Evolutionary conservation across 768 basidiomycete genomes (phyloP).

Genomic region (Russula sp.): DNA sequence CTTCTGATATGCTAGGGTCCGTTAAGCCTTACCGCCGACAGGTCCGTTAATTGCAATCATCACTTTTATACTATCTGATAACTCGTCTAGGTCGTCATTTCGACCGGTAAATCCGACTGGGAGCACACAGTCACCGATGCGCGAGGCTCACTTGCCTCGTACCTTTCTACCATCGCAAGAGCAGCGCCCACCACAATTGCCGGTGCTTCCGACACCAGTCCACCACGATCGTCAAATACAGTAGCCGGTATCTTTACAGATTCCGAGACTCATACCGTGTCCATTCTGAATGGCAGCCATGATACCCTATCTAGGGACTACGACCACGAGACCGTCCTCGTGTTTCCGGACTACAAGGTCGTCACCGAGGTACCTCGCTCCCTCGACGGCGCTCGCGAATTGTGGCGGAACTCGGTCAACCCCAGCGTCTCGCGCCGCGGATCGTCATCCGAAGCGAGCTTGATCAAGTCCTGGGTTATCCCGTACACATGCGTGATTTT

Average conservation of each 20-base stretch:
- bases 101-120: constrained; percentile 90
- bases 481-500: constrained; percentile 90
- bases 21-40: constrained; percentile 81
- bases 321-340: constrained; percentile 69
- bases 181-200: constrained; percentile 9
- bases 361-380: constrained; percentile 66
- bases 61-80: constrained; percentile 13
- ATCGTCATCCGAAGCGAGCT: constrained; percentile 37
- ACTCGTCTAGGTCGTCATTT: constrained; percentile 64
- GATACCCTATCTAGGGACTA: constrained; percentile 59
- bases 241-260: constrained; percentile 54
- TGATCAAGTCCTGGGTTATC: constrained; percentile 66
- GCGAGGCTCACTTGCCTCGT: constrained; percentile 61
- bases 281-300: constrained; percentile 83
- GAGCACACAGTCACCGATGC: constrained; percentile 70
- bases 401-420: constrained; percentile 62
- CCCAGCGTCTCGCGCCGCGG: constrained; percentile 50
- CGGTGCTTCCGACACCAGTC: constrained; percentile 7
- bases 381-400: constrained; percentile 54
- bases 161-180: constrained; percentile 34
- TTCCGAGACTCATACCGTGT: constrained; percentile 48
- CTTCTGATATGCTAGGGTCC: constrained; percentile 77
- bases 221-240: constrained; percentile 21
- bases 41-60: constrained; percentile 35
- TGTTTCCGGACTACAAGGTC: constrained; percentile 90